Base-by-base conservation (phyloP, 129 eudicot genomes). In the Flaveria linearis region DNA sequence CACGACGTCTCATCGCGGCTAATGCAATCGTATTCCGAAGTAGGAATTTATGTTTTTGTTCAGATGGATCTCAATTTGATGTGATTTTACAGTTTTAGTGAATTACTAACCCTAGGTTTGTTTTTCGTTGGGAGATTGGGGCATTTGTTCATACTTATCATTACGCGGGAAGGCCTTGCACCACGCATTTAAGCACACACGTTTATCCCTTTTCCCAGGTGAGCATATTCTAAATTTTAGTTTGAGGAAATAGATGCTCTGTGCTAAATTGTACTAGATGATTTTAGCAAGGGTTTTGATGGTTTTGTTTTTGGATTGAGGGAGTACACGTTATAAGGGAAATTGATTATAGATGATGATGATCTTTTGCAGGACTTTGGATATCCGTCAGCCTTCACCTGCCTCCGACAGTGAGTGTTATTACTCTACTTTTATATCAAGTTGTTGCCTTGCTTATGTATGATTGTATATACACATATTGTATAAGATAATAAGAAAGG, bases 21-120 rank as follows among this genome's bases (percentile, higher is more conserved):
- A 7, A 82, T 83, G 79, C 85, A 82, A 78, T 93, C 98, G 4
- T 93, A 88, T 70, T 83, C 86, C 23, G 72, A 90, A 89, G 97
- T 90, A 9, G 14, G 23, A 68, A 7, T 18, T 55, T 67, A 1
- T 7, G 17, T 17, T 12, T 30, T 67, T 79, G 50, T 11, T 69
- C 42, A 1, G 8, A 26, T 62, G 41, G 62, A 15, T n/a, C 33
- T 25, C 39, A 4, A 33, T 33, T 0, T 33, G 39, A 33, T 33
- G 39, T 33, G 39, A 4, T 33, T 33, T 25, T 16, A 8, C 12
- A 43, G 16, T 51, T 6, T 26, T 17, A 26, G 33, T 45, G 8
- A 62, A 8, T 26, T 23, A 18, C 79, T 80, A 76, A 76, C 82
- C 77, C 78, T 82, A 64, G 43, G 9, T 49, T 56, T 76, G 71